These are phyloP conservation scores for Acanthamoeba sp. DNA, from an alignment of 208 protist species.

Conservation along the genomic window DNA sequence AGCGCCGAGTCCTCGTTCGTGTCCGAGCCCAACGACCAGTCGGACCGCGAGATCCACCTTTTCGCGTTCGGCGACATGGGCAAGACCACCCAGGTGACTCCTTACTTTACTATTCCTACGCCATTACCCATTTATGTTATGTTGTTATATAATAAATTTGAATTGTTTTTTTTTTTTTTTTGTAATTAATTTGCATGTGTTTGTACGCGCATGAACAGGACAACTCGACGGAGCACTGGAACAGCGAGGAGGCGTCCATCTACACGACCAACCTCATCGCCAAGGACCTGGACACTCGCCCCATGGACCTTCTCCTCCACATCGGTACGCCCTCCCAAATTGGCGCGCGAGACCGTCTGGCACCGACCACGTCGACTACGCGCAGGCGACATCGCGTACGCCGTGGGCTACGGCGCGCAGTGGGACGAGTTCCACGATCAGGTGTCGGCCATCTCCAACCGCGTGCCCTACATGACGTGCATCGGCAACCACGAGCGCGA, in stretches of 20 bases:
- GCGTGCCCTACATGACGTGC: conserved; percentile 33
- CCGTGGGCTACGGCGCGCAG: conserved; percentile 75
- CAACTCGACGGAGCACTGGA: not conserved
- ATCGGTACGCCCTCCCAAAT: conserved; percentile 85
- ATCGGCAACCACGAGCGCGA: conserved; percentile 86
- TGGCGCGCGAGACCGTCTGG: too few species aligned
- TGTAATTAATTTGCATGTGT: too few species aligned
- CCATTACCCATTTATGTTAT: not conserved
- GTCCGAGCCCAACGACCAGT: not conserved
- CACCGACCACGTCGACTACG: not conserved
- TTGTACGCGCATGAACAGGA: not conserved
- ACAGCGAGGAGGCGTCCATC: not conserved
- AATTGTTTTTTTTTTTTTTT: too few species aligned
- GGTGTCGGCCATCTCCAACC: not conserved
- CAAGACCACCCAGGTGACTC: conserved; percentile 22
- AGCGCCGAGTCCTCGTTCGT: not conserved
- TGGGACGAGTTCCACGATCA: conserved; percentile 22
- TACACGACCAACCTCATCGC: not conserved
- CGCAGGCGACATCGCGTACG: conserved; percentile 72
- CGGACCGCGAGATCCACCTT: not conserved
- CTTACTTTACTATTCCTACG: not conserved
- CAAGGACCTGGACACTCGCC: not conserved
- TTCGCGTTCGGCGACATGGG: conserved; percentile 19
- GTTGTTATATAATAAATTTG: too few species aligned
- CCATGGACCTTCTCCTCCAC: conserved; percentile 64